Evolutionary conservation across 805 yeast genomes (phyloP), one percentile per base, ranked within the genome.

Genomic region (Pichia rugopelliculosa): DNA sequence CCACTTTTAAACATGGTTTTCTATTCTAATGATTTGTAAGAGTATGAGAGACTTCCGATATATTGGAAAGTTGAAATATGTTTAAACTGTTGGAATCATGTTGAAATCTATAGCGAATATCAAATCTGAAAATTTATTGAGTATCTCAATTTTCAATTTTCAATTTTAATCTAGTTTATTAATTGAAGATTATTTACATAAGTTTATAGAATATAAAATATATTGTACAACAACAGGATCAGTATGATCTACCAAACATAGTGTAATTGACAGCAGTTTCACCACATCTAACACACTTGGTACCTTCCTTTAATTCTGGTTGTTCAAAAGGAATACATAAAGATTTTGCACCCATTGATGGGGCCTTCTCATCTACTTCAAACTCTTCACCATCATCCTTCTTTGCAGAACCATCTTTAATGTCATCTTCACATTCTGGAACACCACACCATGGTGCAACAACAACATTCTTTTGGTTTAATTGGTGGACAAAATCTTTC

Each of bases 301-400:
- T 87, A 58, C 84, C 91, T 56, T 67, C 71, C 66, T 79, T 79
- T 68, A 91, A 77, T 60, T 72, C 79, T 50, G 96, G 96, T 74
- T 91, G 98, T 36, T 87, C 85, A 63, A 82, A 82, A 56, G 99
- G 99, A 67, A 90, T 90, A 79, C 99, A 93, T 69, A 93, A 76
- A 20, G 96, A 85, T 75, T 93, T 93, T 56, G 99, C 99, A 64
- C 99, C 99, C 99, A 93, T 93, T 45, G 95, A 82, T 65, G 99
- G 99, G 22, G 99, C 88, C 68, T 87, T 85, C 63, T 93, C 98
- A 65, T 93, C 99, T 42, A 75, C 84, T 66, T 86, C 96, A 57
- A 80, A 87, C 56, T 86, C 95, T 53, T 84, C 91, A 56, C 88
- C 85, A 58, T 80, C 82, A 64, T 84, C 85, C 63, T 82, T 79